Percentiles rank a stretch among this genome's conserved stretches.
These are phyloP conservation scores for Nidularia pulvinata DNA, from an alignment of 768 basidiomycete genomes.

Conservation along the genomic window DNA sequence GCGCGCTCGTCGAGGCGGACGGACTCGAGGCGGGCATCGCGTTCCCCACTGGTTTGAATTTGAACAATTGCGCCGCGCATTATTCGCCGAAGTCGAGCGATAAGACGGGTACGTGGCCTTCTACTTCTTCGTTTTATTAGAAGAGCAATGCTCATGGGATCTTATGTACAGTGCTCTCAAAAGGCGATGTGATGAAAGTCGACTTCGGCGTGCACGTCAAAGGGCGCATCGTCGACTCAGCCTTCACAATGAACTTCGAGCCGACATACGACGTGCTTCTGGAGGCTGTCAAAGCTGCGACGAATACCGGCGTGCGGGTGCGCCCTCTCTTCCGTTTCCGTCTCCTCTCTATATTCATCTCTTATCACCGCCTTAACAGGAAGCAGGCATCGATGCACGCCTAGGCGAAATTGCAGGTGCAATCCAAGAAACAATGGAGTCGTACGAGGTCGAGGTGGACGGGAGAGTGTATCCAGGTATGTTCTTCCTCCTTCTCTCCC, in stretches of 20 bases:
- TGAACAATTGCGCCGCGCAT: constrained; percentile 96
- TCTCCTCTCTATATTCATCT: background rate
- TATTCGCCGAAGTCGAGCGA: constrained; percentile 96
- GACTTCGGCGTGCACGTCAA: constrained; percentile 98
- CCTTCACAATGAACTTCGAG: constrained; percentile 93
- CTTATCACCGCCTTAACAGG: constrained; percentile 42
- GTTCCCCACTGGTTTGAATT: constrained; percentile 93
- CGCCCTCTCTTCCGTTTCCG: constrained; percentile 1
- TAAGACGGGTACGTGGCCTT: constrained; percentile 57
- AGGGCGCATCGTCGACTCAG: constrained; percentile 94
- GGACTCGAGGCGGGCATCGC: constrained; percentile 87
- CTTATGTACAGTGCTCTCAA: constrained; percentile 60
- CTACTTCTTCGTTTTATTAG: constrained; percentile 2
- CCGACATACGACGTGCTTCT: constrained; percentile 88
- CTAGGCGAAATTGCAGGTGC: constrained; percentile 89
- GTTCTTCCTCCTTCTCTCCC: background rate
- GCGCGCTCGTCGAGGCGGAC: constrained; percentile 90
- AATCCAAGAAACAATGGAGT: constrained; percentile 99
- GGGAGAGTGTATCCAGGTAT: constrained; percentile 84
- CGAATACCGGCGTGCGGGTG: constrained; percentile 88
- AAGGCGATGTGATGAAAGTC: constrained; percentile 92
- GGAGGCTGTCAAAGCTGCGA: constrained; percentile 92
- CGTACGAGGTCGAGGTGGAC: constrained; percentile 91
- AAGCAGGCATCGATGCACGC: constrained; percentile 95
- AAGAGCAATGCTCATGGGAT: background rate